Base-by-base conservation (phyloP, 129 eudicot genomes). In the Artemisia argyi region DNA sequence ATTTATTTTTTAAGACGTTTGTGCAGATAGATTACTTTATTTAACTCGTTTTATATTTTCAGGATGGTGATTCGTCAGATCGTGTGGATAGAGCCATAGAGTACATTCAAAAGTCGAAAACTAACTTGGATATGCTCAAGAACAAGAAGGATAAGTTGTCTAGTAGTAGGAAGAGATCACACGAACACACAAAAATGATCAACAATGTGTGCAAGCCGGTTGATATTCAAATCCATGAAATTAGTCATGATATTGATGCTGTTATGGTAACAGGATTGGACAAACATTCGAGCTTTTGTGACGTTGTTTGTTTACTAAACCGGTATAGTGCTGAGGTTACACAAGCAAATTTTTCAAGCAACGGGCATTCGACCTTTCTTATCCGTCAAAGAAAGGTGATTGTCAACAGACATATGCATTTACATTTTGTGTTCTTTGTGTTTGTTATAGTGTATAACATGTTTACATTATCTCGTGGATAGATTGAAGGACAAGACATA, bases 51-150 rank as follows among this genome's bases (percentile, higher is more conserved):
- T 8, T 11, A 50, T 65, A 26, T 1, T 32, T 70, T 69, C 80
- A 80, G 91, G 87, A 78, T 39, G 80, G 73, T 28, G 8, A 47
- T 52, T 16, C 84, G 54, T 77, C 90, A 3, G 90, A 91, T 68
- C 85, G 86, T 73, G 68, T 91, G 66, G 90, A 88, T 68, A 88
- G 57, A 78, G 84, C 90, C 16, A 81, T 79, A 26, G 73, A 84
- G 7, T 88, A 91, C 90, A 88, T 91, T 50, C 71, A 84, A 61
- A 74, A 46, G 57, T 61, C 86, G 66, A 73, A 84, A 62, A 30
- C 20, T 48, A 78, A 66, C 69, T 3, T 88, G 62, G 92, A 88
- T 70, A 56, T 68, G 51, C 49, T 28, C 65, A 78, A 71, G 72
- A 78, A 78, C 20, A 73, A 76, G 81, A 90, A 77, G 71, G 85